Base-by-base conservation (phyloP, 225 moss, liverwort and hornwort genomes). In the Sphagnum contortum region DNA sequence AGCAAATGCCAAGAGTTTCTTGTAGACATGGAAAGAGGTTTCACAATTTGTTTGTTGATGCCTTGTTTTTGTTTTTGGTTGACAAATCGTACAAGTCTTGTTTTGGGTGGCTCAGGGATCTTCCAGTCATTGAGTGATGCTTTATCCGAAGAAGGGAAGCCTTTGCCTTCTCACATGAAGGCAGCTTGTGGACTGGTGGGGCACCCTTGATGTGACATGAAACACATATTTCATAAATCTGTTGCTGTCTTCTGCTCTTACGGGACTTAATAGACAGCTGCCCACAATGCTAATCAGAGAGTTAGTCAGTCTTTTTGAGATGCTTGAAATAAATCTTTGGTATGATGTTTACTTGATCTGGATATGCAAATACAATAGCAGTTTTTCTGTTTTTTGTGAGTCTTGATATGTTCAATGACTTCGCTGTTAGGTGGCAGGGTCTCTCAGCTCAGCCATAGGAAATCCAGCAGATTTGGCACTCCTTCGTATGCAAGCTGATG, bases 401-500 rank as follows among this genome's bases (percentile, higher is more conserved):
- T 29, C 29, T 29, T 29, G 29, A 29, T 29, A 29, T 29, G 29
- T 29, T 1, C 29, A 29, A 29, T 29, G 29, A 29, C 29, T 29
- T 29, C 1, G 29, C 29, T 29, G 29, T 29, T 71, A 79, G 76
- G 74, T 76, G 56, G 83, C 83, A 55, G 83, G 83, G 56, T 79
- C 76, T 65, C 56, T 83, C 6, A 79, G 83, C 48, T 76, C 83
- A 14, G 73, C 79, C 9, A 57, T 79, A 7, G 83, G 83, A 52
- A 76, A 79, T 60, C 83, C 83, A 67, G 79, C 83, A 63, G 83
- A 83, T 74, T 76, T 83, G 57, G 72, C 79, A 48, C 74, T 83
- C 61, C 69, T 83, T 13, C 73, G 79, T 50, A 83, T 83, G 83
- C 83, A 83, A 72, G 83, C 83, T 55, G 83, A 83, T 79, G 79